Evolutionary conservation across 306 rosid genomes (phyloP), one percentile per base, ranked within the genome.

Genomic region (Cicer bijugum): DNA sequence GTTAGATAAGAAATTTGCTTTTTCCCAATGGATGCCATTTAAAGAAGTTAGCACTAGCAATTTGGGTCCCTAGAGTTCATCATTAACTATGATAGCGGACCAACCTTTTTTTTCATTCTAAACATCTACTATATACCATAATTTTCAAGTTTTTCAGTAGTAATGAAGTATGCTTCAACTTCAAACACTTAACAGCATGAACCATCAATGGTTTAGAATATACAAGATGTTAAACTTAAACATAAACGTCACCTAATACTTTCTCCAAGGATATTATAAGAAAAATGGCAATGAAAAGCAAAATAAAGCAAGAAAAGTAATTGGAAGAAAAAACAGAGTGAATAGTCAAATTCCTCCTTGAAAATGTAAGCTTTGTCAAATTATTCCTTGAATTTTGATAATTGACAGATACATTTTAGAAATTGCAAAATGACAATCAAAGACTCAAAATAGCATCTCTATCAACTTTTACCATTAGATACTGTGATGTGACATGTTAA

Each of bases 1-100:
- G 69, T 77, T 58, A 80, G 84, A 88, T 72, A 81, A 69, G 67
- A 15, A 11, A 47, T 42, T 82, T 78, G 9, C 84, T 84, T 82
- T 79, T 50, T 73, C 68, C 68, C 51, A 65, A 85, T 75, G 85
- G 48, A 75, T 73, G 69, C 75, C 75, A 70, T 45, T 50, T 66
- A 58, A 58, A 48, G 71, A 72, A 66, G 75, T 59, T 53, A 69
- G 61, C 61, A 71, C 76, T 59, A 59, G 71, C 35, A 69, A 63
- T 57, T 60, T 69, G 80, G 69, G 77, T 72, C 67, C 77, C 68
- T 12, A 14, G 50, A 51, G 19, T 72, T 52, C 72, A 72, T 82
- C 80, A 78, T 70, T 48, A 39, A 67, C 71, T 42, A 63, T 75
- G 45, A 82, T 50, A 44, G 64, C 72, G 71, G 2, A 74, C 53